Evolutionary conservation across 2,329 filamentous ascomycete species (phyloP).

Genomic region (Lasiodiplodia sp.): DNA sequence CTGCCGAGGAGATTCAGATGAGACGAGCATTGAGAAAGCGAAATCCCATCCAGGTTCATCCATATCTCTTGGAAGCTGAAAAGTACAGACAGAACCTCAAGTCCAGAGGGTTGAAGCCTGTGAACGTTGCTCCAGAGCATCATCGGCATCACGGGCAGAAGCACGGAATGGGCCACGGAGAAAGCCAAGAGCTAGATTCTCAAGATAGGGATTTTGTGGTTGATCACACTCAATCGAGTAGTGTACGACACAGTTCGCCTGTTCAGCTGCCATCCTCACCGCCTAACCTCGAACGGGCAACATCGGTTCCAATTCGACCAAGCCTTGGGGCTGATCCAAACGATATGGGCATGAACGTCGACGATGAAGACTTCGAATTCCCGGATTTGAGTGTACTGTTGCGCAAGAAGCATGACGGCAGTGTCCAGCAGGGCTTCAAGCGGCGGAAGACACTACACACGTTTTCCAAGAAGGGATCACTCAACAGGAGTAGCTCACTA

Average conservation of each 20-base stretch:
- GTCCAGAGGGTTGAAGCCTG: constrained; percentile 53
- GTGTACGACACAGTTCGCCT: constrained; percentile 19
- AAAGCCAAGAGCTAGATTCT: constrained; percentile 28
- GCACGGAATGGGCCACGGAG: not conserved
- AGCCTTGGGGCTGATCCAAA: not conserved
- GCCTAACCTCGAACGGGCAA: not conserved
- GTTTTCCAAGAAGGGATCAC: constrained; percentile 17
- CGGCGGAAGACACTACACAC: constrained; percentile 33
- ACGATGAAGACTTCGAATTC: constrained; percentile 36
- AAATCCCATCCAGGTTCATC: constrained; percentile 58
- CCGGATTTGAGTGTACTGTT: constrained; percentile 39
- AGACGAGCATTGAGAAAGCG: constrained; percentile 50
- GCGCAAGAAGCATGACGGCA: constrained; percentile 29
- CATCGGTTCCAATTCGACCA: not conserved
- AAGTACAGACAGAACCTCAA: constrained; percentile 52
- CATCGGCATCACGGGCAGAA: constrained; percentile 7
- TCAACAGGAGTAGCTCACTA: constrained; percentile 22
- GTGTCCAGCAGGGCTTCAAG: constrained; percentile 33
- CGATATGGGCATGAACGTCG: constrained; percentile 32
- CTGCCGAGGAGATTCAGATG: constrained; percentile 10
- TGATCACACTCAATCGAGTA: constrained; percentile 25
- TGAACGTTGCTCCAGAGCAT: constrained; percentile 41
- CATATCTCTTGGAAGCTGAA: constrained; percentile 55
- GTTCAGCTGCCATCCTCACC: constrained; percentile 8
- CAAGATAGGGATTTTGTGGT: constrained; percentile 29